Base-by-base conservation (phyloP, 2,329 filamentous ascomycete genomes). In the Verruconis gallopava region DNA sequence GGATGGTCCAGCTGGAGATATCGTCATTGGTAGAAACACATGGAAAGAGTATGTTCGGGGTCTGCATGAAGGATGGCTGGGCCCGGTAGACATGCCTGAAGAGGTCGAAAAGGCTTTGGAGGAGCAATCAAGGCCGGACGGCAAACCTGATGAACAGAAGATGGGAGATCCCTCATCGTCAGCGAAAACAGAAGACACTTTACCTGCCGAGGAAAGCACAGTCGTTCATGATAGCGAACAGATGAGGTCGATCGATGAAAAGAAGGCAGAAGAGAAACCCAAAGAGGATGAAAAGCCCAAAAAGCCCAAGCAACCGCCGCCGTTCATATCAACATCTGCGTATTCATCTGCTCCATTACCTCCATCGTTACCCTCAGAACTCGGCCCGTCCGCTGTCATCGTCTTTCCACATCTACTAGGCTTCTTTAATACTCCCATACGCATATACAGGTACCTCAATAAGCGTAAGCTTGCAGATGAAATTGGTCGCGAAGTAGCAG, bases 1-100 rank as follows among this genome's bases (percentile, higher is more conserved):
- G 54, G 69, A 79, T 3, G 88, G 84, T 6, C 68, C 81, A 17
- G 73, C 73, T 48, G 91, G 91, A 35, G 89, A 96, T 56, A 71
- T 98, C 40, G 77, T 96, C 14, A 76, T 98, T 52, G 91, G 91
- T 11, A 70, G 89, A 44, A 83, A 95, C 57, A 80, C 89, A 6
- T 98, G 91, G 91, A 98, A 95, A 64, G 91, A 98, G 63, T 98
- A 96, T 59, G 68, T 96, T 18, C 73, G 88, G 45, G 91, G 91
- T 36, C 57, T 96, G 50, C 91, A 98, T 58, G 91, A 98, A 63
- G 91, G 91, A 43, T 98, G 91, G 89, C 66, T 98, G 18, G 89
- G 91, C 0, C 86, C 91, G 5, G 65, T 93, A 34, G 75, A 81
- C 45, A 62, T 76, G 43, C 81, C 81, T 2, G 58, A 59, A 44